Evolutionary conservation across 2,329 filamentous ascomycete genomes (phyloP).

Genomic region (Penicillium paneum): DNA sequence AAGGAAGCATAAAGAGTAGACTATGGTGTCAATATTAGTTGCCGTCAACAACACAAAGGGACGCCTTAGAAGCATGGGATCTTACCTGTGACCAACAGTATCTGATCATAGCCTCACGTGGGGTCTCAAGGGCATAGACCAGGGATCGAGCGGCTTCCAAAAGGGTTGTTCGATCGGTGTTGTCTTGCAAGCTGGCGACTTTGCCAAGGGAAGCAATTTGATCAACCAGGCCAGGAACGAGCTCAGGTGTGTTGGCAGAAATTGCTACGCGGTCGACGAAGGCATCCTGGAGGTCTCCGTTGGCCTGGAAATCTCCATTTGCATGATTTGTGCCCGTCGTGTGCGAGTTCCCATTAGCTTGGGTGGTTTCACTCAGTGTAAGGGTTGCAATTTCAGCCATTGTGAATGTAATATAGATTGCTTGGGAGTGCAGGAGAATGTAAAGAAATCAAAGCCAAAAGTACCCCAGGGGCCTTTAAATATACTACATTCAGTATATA

Average conservation of each 20-base stretch:
- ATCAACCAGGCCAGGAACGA: constrained; percentile 13
- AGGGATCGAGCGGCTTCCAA: constrained; percentile 18
- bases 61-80: not conserved
- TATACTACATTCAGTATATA: not conserved
- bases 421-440: not conserved
- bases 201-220: constrained; percentile 11
- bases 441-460: not conserved
- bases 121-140: constrained; percentile 16
- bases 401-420: not conserved
- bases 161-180: constrained; percentile 13
- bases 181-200: not conserved
- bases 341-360: not conserved
- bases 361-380: not conserved
- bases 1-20: constrained; percentile 19
- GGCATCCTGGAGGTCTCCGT: not conserved
- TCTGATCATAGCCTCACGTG: constrained; percentile 16
- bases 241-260: constrained; percentile 13
- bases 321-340: not conserved
- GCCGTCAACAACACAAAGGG: not conserved
- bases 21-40: not conserved
- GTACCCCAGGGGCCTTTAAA: not conserved
- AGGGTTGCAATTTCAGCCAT: not conserved
- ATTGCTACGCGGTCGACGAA: constrained; percentile 14
- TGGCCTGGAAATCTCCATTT: not conserved
- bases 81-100: constrained; percentile 17